Percentiles rank a stretch among this genome's conserved stretches.
Conservation (phyloP, 768 basidiomycete species). For the Boletellus ananas region DNA sequence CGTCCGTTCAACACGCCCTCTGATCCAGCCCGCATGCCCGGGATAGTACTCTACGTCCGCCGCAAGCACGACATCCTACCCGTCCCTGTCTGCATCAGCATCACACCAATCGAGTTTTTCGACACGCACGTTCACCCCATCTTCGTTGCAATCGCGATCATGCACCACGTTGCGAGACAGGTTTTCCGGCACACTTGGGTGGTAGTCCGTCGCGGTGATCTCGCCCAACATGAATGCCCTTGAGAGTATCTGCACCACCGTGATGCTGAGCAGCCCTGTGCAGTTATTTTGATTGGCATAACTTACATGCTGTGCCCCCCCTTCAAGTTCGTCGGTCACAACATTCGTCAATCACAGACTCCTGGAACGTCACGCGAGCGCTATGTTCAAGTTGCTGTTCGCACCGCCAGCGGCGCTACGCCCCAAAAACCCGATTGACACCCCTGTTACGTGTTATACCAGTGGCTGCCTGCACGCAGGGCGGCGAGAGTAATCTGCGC, state of each 20-base stretch:
- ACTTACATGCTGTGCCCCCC: too few species aligned
- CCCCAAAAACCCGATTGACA: too few species aligned
- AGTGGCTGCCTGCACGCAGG: too few species aligned
- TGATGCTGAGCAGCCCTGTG: slow-evolving; percentile 78
- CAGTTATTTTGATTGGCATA: too few species aligned
- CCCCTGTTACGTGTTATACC: too few species aligned
- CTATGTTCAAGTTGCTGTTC: too few species aligned
- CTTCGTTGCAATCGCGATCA: slow-evolving; percentile 37
- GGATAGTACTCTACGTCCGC: slow-evolving; percentile 80
- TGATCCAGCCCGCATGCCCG: slow-evolving; percentile 67
- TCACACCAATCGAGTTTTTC: slow-evolving; percentile 61
- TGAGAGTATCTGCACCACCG: slow-evolving; percentile 47
- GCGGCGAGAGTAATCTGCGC: too few species aligned
- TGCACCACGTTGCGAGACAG: slow-evolving; percentile 53
- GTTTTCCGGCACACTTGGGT: slow-evolving; percentile 68
- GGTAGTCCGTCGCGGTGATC: slow-evolving; percentile 74
- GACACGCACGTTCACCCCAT: slow-evolving; percentile 40
- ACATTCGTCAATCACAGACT: too few species aligned
- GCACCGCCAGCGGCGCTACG: too few species aligned
- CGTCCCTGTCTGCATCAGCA: background rate
- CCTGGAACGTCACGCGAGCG: too few species aligned
- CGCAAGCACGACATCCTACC: slow-evolving; percentile 68
- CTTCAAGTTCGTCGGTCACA: too few species aligned
- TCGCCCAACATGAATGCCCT: slow-evolving; percentile 11
- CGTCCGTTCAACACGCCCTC: slow-evolving; percentile 50